Base-by-base conservation (phyloP, 139 green algal genomes). In the Micractinium conductrix region DNA sequence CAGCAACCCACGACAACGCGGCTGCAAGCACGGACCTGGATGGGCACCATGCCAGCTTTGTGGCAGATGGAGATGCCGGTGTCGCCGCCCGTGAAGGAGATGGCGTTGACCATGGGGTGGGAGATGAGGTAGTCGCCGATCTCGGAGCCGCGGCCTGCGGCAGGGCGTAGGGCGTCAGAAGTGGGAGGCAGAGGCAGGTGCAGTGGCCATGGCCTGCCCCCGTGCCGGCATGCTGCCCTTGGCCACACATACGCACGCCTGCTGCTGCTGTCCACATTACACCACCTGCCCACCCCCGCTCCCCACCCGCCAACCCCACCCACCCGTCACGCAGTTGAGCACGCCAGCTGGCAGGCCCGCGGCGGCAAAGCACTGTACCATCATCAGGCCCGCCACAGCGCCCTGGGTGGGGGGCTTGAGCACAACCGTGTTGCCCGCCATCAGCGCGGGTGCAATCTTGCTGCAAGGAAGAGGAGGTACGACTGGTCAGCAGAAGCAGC, bases 351-450 rank as follows among this genome's bases (percentile, higher is more conserved):
- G 95, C 40, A 98, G 68, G 35, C 96, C 96, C 12, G 96, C 96
- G 69, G 88, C 88, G 76, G 94, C 79, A 85, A 99, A 99, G 82
- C 92, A 96, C 70, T 96, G 92, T 75, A 95, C 83, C 95, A 98
- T 98, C 89, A 98, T 94, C n/a, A 97, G 50, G 58, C 90, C 94
- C 44, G 96, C 90, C 45, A 95, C 94, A 12, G 89, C 92, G 45
- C 96, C 96, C 90, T 98, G 96, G n/a, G 95, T 98, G 71, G 97
- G 97, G 24, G 97, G 96, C 90, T 99, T 99, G 58, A 99, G 86
- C 69, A 99, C 95, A 43, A 99, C 95, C 5, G 93, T 88, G 88
- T 99, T 99, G 58, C 97, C 97, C 1, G 96, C 96, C 93, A 99
- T 99, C 17, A 99, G 92, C 16, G 97, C 96, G 1, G 97, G 97